Evolutionary conservation across 83 land plant species (phyloP).

Genomic region (Thuja plicata): DNA sequence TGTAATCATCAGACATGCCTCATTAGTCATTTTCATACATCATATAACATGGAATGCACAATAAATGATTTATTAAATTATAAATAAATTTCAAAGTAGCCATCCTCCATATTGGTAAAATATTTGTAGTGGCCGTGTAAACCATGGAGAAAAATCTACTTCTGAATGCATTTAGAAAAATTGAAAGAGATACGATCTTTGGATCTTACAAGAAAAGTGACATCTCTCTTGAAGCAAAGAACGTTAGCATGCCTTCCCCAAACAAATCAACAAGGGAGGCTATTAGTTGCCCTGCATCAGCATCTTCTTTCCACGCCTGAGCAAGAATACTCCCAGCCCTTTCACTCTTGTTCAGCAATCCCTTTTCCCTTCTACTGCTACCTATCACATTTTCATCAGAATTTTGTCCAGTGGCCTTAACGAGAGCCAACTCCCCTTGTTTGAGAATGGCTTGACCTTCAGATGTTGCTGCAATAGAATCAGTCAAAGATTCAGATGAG

Average conservation of each 20-base stretch:
- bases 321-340: slow-evolving; percentile 30
- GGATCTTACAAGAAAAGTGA: slow-evolving; percentile 31
- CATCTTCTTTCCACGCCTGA: slow-evolving; percentile 62
- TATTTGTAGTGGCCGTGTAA: neutral
- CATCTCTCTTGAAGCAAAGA: slow-evolving; percentile 42
- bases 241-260: slow-evolving; percentile 52
- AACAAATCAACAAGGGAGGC: slow-evolving; percentile 43
- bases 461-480: slow-evolving; percentile 8
- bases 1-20: neutral
- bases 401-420: slow-evolving; percentile 7
- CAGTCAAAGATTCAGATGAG: slow-evolving; percentile 2
- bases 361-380: slow-evolving; percentile 25
- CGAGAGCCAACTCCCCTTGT: neutral
- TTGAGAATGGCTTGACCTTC: neutral
- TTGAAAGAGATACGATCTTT: neutral
- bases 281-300: slow-evolving; percentile 41
- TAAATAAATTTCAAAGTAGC: neutral
- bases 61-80: neutral
- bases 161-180: neutral
- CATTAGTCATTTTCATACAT: neutral
- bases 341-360: slow-evolving; percentile 9
- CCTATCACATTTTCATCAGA: slow-evolving; percentile 12
- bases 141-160: neutral
- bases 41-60: neutral
- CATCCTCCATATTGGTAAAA: neutral